Conservation (phyloP, 345 rosid species). For the Pseudoturritis turrita region DNA sequence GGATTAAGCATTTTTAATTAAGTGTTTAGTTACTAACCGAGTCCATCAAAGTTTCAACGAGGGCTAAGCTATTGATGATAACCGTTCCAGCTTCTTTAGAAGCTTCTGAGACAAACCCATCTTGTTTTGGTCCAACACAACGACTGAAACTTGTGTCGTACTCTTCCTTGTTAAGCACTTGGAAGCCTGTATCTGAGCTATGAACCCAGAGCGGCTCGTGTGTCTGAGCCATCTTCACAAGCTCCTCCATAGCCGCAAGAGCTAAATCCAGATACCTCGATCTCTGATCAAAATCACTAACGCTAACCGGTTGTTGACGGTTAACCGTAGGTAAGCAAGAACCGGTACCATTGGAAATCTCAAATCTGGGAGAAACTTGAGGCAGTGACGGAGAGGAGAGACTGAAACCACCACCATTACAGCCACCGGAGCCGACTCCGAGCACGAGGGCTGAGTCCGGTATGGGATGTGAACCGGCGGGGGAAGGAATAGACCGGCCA, state of each 20-base stretch:
- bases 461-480: conserved; percentile 33
- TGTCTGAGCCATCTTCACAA: conserved; percentile 73
- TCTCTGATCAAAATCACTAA: conserved; percentile 49
- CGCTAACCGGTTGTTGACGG: conserved; percentile 26
- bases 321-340: conserved; percentile 6
- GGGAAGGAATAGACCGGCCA: conserved; percentile 60
- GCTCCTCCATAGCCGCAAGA: conserved; percentile 83
- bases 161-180: conserved; percentile 65
- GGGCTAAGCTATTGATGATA: conserved; percentile 85
- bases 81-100: conserved; percentile 79
- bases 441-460: conserved; percentile 77
- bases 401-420: neutral
- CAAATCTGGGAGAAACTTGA: conserved; percentile 13
- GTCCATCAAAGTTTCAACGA: conserved; percentile 93
- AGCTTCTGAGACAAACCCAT: conserved; percentile 74
- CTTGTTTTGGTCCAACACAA: conserved; percentile 65
- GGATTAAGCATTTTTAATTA: neutral
- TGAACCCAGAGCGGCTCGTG: conserved; percentile 82
- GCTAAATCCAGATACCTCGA: conserved; percentile 88
- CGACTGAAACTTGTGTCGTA: conserved; percentile 59
- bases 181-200: conserved; percentile 48
- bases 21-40: conserved; percentile 44
- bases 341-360: conserved; percentile 35
- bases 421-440: conserved; percentile 30
- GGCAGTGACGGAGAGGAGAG: conserved; percentile 4